Evolutionary conservation across 225 moss, liverwort and hornwort genomes (phyloP), one percentile per base, ranked within the genome.

Genomic region (Ulota crispa): DNA sequence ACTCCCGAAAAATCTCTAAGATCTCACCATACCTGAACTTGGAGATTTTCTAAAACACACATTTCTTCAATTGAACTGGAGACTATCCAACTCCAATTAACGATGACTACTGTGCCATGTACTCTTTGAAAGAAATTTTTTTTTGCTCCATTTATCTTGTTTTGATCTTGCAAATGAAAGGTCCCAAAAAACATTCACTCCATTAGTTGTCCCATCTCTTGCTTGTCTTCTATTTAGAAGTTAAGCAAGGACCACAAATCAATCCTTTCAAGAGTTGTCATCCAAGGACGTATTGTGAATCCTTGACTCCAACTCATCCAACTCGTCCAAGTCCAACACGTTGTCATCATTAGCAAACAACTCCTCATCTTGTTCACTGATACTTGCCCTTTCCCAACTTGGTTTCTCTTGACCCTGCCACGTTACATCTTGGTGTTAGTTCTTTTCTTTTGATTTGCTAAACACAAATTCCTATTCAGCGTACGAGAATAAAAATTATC

Each of bases 321-420:
- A 88, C 87, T 97, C 97, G 39, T 94, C 93, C 30, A 97, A 34
- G 76, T 97, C 97, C 92, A 97, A 86, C 72, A 95, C 97, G 53
- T 97, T 94, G 78, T 97, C 97, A 72, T 97, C 97, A 54, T 97
- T 95, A 24, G 90, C 95, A 74, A 95, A 88, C 63, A 97, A 64
- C 57, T 85, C 68, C 64, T 93, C 86, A 31, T 97, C 95, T 80
- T 97, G 92, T 39, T 91, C 94, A 60, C 77, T 87, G 52, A 90
- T 83, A 13, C 82, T 82, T 54, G 88, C 68, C 67, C 82, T 84
- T 23, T 82, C 88, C 88, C 71, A 64, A 28, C 79, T 84, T 41
- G 63, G 7, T 32, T 32, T 76, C 73, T 90, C 90, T 41, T 82
- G 82, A 66, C 74, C 87, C 91, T 94, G 93, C 78, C 73, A 72